A percentile compares a stretch with the other conserved stretches of the same genome.
phyloP scores from a whole-genome alignment of 148 eudicot species.

The Agrostemma githago region DNA sequence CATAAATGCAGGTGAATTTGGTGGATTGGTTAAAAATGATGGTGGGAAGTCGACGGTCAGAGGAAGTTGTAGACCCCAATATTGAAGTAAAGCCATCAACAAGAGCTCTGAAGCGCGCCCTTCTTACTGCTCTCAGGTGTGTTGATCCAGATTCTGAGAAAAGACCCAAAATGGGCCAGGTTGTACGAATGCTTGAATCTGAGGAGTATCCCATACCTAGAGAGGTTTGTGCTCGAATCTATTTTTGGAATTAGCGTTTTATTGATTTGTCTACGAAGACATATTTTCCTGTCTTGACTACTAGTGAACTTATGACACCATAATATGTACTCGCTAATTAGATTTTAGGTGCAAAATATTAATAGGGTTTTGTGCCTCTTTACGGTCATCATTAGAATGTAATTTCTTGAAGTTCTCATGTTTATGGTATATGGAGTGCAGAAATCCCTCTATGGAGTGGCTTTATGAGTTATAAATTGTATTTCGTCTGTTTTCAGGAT shows the following conservation, averaged over 20 bases:
- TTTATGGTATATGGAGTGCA: neutral
- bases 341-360: neutral
- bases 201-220: constrained; percentile 70
- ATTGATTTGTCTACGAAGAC: neutral
- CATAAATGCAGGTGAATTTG: constrained; percentile 52
- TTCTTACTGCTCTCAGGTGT: constrained; percentile 61
- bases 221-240: constrained; percentile 41
- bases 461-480: neutral
- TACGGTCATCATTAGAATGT: neutral
- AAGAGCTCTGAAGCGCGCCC: constrained; percentile 58
- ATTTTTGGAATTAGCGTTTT: neutral
- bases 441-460: neutral
- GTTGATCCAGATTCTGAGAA: constrained; percentile 68
- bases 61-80: constrained; percentile 62
- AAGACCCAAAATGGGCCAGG: constrained; percentile 72
- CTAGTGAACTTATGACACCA: neutral
- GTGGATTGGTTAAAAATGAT: constrained; percentile 75
- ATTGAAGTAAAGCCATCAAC: constrained; percentile 55
- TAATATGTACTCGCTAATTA: neutral
- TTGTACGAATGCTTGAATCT: constrained; percentile 72
- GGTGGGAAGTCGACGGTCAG: constrained; percentile 71
- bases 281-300: neutral
- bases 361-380: neutral
- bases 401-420: neutral
- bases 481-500: constrained; percentile 41